A percentile compares a stretch with the other conserved stretches of the same genome.
Evolutionary conservation across 495 filamentous ascomycete genomes (phyloP).

Genomic region (Aspergillus ostianus): DNA sequence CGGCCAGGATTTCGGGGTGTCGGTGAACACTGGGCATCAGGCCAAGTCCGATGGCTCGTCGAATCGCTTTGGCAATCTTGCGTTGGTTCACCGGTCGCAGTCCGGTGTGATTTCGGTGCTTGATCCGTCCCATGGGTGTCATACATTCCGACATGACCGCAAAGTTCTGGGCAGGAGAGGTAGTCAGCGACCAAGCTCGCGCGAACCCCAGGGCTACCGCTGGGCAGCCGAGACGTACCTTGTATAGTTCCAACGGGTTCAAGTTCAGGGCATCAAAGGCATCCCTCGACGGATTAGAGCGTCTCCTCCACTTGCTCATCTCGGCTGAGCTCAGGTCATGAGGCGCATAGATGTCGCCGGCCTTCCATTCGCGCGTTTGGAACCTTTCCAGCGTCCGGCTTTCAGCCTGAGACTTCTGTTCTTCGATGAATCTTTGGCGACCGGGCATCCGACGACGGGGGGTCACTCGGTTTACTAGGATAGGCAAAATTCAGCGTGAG

Average conservation of each 20-base stretch:
- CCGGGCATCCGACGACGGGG: slow-evolving; percentile 30
- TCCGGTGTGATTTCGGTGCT: slow-evolving; percentile 68
- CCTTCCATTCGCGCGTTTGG: slow-evolving; percentile 56
- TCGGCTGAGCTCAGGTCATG: slow-evolving; percentile 77
- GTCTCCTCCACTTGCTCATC: slow-evolving; percentile 65
- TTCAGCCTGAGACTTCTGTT: slow-evolving; percentile 39
- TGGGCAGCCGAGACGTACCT: slow-evolving; percentile 50
- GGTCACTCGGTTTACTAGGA: slow-evolving; percentile 18
- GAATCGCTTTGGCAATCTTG: slow-evolving; percentile 86
- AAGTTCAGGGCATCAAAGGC: slow-evolving; percentile 77
- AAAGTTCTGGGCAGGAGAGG: slow-evolving; percentile 68
- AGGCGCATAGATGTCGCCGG: slow-evolving; percentile 86
- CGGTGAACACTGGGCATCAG: slow-evolving; percentile 88
- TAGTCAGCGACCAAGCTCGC: not conserved
- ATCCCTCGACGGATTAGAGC: slow-evolving; percentile 54
- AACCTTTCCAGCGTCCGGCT: slow-evolving; percentile 38
- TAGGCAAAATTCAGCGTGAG: not conserved
- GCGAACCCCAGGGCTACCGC: not conserved
- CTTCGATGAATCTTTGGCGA: slow-evolving; percentile 38
- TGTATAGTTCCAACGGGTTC: slow-evolving; percentile 80
- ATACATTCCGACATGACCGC: slow-evolving; percentile 88
- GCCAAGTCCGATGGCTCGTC: slow-evolving; percentile 82
- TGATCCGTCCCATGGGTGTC: slow-evolving; percentile 81
- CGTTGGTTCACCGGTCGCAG: slow-evolving; percentile 87
- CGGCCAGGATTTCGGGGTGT: slow-evolving; percentile 82